These are phyloP conservation scores for Symbiodinium natans DNA, from an alignment of 73 alveolate species.

Conservation along the genomic window DNA sequence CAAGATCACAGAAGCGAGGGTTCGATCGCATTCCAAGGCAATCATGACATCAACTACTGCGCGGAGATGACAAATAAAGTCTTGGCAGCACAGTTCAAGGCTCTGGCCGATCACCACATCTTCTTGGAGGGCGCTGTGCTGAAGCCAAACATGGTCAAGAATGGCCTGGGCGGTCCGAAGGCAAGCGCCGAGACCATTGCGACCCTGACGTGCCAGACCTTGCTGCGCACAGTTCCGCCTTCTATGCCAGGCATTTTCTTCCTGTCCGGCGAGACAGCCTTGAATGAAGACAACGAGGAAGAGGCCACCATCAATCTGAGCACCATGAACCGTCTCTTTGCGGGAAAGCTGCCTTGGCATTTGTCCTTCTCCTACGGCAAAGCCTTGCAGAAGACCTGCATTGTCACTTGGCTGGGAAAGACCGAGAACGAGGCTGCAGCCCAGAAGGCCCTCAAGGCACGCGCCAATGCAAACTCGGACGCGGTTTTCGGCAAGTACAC, in stretches of 20 bases:
- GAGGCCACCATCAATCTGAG: conserved; percentile 98
- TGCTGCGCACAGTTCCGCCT: conserved; percentile 28
- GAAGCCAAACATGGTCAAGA: conserved; percentile 99
- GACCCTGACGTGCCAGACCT: conserved; percentile 97
- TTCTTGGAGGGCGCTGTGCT: conserved; percentile 98
- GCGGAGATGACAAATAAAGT: conserved; percentile 97
- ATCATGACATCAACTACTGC: conserved; percentile 38
- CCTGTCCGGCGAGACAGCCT: conserved; percentile 70
- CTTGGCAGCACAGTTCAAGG: conserved; percentile 97
- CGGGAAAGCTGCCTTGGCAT: conserved; percentile 95
- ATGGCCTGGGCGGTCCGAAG: conserved; percentile 97
- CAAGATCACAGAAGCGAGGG: no score
- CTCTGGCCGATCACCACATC: conserved; percentile 97
- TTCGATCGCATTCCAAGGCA: no score
- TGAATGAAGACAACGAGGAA: conserved; percentile 45
- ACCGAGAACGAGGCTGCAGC: conserved; percentile 96
- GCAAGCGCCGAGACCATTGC: conserved; percentile 98
- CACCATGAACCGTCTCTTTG: conserved; percentile 96
- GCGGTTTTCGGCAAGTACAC: conserved; percentile 97
- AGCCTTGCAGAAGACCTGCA: conserved; percentile 95
- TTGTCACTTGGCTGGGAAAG: conserved; percentile 95
- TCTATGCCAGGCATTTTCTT: conserved; percentile 94
- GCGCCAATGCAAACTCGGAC: conserved; percentile 97
- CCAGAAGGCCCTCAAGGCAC: conserved; percentile 97
- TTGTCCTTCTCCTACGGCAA: conserved; percentile 96